Conservation (phyloP, 306 rosid genomes). For the Calophaca sinica region DNA sequence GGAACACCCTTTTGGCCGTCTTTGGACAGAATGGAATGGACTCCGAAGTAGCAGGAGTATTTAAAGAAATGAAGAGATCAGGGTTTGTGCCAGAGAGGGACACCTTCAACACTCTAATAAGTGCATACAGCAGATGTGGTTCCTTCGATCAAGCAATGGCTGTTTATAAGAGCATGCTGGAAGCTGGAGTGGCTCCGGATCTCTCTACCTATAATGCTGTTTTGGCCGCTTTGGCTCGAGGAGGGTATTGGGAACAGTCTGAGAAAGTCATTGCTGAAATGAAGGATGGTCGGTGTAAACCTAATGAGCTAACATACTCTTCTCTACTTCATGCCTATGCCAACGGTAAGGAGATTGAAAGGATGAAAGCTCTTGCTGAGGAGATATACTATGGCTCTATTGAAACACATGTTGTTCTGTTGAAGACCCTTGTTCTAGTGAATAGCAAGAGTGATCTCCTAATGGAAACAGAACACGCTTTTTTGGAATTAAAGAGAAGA, state of each 20-base stretch:
- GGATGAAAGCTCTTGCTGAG: slow-evolving; percentile 72
- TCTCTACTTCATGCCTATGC: slow-evolving; percentile 95
- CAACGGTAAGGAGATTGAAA: slow-evolving; percentile 78
- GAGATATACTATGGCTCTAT: slow-evolving; percentile 72
- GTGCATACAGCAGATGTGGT: slow-evolving; percentile 94
- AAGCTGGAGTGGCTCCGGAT: slow-evolving; percentile 87
- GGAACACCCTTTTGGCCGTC: slow-evolving; percentile 93
- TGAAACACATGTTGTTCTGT: slow-evolving; percentile 73
- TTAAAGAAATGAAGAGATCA: slow-evolving; percentile 92
- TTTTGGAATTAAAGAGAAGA: slow-evolving; percentile 65
- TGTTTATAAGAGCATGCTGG: slow-evolving; percentile 84
- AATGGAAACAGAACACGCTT: slow-evolving; percentile 78
- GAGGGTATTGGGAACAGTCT: slow-evolving; percentile 90
- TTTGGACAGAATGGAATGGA: slow-evolving; percentile 94
- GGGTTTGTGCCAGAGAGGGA: slow-evolving; percentile 95
- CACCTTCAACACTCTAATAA: slow-evolving; percentile 82
- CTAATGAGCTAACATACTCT: slow-evolving; percentile 83
- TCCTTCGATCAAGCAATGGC: slow-evolving; percentile 84
- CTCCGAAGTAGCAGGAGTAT: slow-evolving; percentile 79
- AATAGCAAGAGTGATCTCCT: slow-evolving; percentile 84
- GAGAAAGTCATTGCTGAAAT: slow-evolving; percentile 87
- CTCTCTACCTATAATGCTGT: slow-evolving; percentile 89
- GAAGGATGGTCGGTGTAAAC: slow-evolving; percentile 77
- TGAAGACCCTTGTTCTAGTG: slow-evolving; percentile 90
- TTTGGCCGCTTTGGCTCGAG: slow-evolving; percentile 91